Base-by-base conservation (phyloP, 31 red algal species). In the Endocladia muricata region DNA sequence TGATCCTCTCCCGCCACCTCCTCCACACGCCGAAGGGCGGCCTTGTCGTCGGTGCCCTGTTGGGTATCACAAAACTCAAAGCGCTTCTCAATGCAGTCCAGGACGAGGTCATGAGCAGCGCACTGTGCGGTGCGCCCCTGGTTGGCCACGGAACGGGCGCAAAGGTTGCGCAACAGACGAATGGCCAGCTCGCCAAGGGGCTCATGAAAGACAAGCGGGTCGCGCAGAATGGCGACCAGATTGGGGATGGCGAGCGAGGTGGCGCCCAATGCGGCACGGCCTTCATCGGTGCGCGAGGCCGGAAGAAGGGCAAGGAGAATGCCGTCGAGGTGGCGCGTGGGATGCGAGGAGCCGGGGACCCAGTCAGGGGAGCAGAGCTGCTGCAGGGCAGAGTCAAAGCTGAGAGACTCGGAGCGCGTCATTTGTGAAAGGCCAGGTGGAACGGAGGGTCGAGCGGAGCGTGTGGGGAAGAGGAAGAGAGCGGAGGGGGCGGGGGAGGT, bases 141-240 rank as follows among this genome's bases (percentile, higher is more conserved):
- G 52, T 89, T 75, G 1, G 75, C 34, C 15, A 52, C 44, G 0
- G 76, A 81, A 0, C 85, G 51, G 1, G 69, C 85, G 25, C 85
- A 89, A 1, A 89, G 52, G 69, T 89, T 79, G 32, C 76, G 85
- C 38, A 89, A 41, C 4, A 89, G 67, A n/a, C 85, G 48, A 22
- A 89, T 72, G 23, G 85, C 56, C 2, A 79, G 56, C 57, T 75
- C 68, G 23, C 85, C 85, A 6, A 75, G 41, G 2, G 40, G 66
- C 36, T 89, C 65, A 44, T 81, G 85, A 44, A 89, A 81, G 25
- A 63, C 43, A 25, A 65, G 76, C 58, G 76, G 85, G 61, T 89
- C 85, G 32, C 67, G 65, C 41, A 79, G 58, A 32, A 81, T 63
- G 49, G 68, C 55, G 30, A 76, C 64, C 21, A 89, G 63, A 49